Conservation (phyloP, 345 rosid genomes). For the Eucalyptus rudis region DNA sequence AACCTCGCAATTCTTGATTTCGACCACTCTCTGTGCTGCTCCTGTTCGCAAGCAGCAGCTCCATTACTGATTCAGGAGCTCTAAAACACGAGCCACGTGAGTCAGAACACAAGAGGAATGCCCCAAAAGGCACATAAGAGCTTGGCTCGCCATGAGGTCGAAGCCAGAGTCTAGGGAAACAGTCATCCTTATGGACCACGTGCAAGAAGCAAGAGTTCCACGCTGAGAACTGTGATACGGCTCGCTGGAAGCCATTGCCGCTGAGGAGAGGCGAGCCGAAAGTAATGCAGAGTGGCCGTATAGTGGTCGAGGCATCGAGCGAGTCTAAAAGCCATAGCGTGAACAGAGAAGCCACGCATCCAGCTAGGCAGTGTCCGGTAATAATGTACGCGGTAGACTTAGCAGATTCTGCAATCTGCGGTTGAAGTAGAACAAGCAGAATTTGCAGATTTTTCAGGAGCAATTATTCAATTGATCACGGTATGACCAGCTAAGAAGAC, state of each 20-base stretch:
- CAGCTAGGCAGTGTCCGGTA: slow-evolving; percentile 50
- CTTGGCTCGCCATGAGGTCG: neutral
- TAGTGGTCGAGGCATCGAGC: neutral
- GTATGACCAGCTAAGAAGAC: neutral
- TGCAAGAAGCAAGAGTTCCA: slow-evolving; percentile 53
- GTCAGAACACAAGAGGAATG: slow-evolving; percentile 30
- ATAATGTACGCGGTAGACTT: slow-evolving; percentile 10
- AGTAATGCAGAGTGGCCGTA: slow-evolving; percentile 52
- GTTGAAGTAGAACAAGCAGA: neutral
- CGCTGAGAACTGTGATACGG: slow-evolving; percentile 10
- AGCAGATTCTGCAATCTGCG: neutral
- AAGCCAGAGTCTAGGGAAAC: slow-evolving; percentile 6
- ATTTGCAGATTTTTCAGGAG: neutral
- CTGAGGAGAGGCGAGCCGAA: slow-evolving; percentile 60
- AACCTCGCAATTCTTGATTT: neutral
- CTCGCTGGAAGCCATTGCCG: slow-evolving; percentile 14
- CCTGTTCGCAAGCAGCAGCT: slow-evolving; percentile 10
- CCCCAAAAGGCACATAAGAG: slow-evolving; percentile 41
- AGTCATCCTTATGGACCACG: slow-evolving; percentile 24
- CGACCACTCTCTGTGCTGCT: neutral
- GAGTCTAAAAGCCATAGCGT: slow-evolving; percentile 44
- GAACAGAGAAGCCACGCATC: slow-evolving; percentile 58
- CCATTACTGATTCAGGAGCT: slow-evolving; percentile 19
- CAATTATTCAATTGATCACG: neutral
- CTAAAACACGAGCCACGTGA: slow-evolving; percentile 26